Evolutionary conservation across 306 rosid species (phyloP), one percentile per base, ranked within the genome.

Genomic region (Vigna trinervia): DNA sequence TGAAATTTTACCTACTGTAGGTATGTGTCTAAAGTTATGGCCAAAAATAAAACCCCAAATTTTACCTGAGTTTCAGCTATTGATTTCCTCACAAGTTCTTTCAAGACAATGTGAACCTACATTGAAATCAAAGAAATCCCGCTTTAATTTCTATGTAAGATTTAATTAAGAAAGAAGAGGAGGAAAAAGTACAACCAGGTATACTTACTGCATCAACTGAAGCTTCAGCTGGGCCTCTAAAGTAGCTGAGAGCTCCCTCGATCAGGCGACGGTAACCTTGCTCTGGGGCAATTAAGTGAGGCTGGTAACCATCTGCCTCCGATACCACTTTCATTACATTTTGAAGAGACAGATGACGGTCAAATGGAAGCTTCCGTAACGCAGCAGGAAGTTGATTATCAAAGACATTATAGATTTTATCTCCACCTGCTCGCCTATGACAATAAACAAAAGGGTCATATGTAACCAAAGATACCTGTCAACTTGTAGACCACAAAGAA

Each of bases 371-470:
- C 97, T 95, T 95, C 76, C 88, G 85, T 73, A 95, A 84, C 30
- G 99, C 99, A 86, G 99, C 94, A 60, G 99, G 99, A 71, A 95
- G 96, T 88, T 95, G 99, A 87, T 95, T 90, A 88, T 95, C 99
- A 59, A 95, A 95, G 73, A 95, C 98, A 47, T 92, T 92, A 73
- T 95, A 95, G 78, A 95, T 88, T 73, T 97, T 87, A 82, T 95
- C 99, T 85, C 99, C 99, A 76, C 99, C 99, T 3, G 99, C 19
- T 72, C 99, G 96, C 89, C 99, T 95, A 65, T 48, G 56, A 68
- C 36, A 81, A 41, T 36, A 81, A 61, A 79, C 52, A 60, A 50
- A 68, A 69, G 19, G 20, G 14, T 48, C 23, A 56, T 13, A 39
- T 39, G 59, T 66, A 70, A 76, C 58, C 74, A 71, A 80, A 23